phyloP scores from a whole-genome alignment of 2,329 filamentous ascomycete species.

The Colletotrichum simmondsii region DNA sequence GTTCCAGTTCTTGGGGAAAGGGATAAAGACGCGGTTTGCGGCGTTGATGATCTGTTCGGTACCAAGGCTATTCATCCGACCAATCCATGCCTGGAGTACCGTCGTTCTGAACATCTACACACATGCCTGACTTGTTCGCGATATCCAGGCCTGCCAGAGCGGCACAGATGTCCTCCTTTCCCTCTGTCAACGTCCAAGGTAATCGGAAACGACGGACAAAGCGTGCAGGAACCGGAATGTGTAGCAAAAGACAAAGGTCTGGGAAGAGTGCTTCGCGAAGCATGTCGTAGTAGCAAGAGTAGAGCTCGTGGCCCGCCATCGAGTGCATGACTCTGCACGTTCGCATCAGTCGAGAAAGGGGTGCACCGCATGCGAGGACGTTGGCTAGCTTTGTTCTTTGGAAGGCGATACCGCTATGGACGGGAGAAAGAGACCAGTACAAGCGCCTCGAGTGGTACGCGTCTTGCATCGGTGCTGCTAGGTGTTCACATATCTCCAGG shows the following conservation, averaged over 20 bases:
- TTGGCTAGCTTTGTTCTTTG: neutral
- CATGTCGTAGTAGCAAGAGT: slow-evolving; percentile 1
- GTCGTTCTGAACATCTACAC: neutral
- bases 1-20: neutral
- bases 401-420: neutral
- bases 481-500: slow-evolving; percentile 1
- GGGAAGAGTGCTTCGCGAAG: neutral
- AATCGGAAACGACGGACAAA: no score
- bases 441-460: no score
- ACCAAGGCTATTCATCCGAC: neutral
- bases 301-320: slow-evolving; percentile 12
- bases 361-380: neutral
- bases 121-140: neutral
- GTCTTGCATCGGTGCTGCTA: neutral
- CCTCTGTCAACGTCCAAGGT: no score
- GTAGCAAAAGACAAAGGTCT: neutral
- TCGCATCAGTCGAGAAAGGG: slow-evolving; percentile 12
- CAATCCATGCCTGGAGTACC: neutral
- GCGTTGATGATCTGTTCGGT: neutral
- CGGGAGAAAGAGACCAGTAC: neutral
- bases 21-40: neutral
- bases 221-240: neutral
- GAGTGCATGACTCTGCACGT: slow-evolving; percentile 14
- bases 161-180: no score
- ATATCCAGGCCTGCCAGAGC: no score